Percentiles rank a stretch among this genome's conserved stretches.
Evolutionary conservation across 2,329 filamentous ascomycete species (phyloP).

Genomic region (Alternaria incomplexa): DNA sequence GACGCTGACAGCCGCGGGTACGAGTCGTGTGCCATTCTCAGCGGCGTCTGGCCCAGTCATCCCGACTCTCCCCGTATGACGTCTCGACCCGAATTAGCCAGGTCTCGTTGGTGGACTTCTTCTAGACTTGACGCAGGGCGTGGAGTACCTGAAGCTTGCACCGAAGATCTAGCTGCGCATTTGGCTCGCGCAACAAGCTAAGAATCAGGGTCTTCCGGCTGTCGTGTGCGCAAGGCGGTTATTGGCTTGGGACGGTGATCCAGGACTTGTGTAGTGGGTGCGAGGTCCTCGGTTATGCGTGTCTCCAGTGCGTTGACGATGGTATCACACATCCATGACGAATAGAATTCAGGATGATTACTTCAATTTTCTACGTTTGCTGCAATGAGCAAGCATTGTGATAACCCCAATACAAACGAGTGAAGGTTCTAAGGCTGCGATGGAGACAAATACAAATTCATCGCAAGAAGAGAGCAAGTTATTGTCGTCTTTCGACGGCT

Average conservation of each 20-base stretch:
- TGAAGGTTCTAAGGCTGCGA: not conserved
- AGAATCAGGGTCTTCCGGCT: slow-evolving; percentile 9
- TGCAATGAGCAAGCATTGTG: not conserved
- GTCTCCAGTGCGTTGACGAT: not conserved
- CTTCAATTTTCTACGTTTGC: not conserved
- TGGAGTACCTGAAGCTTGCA: slow-evolving; percentile 12
- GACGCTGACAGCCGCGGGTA: not conserved
- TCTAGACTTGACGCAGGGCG: slow-evolving; percentile 7
- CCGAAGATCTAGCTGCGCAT: not conserved
- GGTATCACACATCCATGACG: not conserved
- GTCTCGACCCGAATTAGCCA: slow-evolving; percentile 5
- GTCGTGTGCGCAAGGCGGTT: slow-evolving; percentile 3
- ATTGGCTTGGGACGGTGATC: not conserved
- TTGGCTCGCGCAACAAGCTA: not conserved
- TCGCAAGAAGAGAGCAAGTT: not conserved
- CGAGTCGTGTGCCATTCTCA: slow-evolving; percentile 15
- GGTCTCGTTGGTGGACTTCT: slow-evolving; percentile 8
- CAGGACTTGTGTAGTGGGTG: not conserved
- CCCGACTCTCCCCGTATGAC: slow-evolving; percentile 32
- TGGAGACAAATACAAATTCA: not conserved
- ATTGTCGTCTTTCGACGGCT: not conserved
- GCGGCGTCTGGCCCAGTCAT: slow-evolving; percentile 7
- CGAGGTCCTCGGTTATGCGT: not conserved
- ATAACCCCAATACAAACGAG: not conserved
- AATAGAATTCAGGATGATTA: not conserved